These are phyloP conservation scores for Cylindrotheca fusiformis DNA, from an alignment of 108 stramenopile genomes.

Conservation along the genomic window DNA sequence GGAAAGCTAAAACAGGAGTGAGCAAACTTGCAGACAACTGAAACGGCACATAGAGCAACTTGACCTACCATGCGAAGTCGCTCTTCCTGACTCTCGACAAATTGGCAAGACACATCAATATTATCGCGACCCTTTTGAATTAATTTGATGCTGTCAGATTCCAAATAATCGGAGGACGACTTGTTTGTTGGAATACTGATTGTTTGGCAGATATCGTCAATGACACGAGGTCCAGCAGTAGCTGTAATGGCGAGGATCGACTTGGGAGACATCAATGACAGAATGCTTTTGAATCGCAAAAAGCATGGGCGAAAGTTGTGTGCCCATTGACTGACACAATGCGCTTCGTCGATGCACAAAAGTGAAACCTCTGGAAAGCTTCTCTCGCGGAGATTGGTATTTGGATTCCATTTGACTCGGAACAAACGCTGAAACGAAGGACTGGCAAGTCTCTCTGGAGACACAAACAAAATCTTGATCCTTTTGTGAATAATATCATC, in stretches of 20 bases:
- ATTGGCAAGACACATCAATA: conserved; percentile 67
- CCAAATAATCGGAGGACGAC: conserved; percentile 2
- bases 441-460: conserved; percentile 89
- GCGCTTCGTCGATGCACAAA: conserved; percentile 95
- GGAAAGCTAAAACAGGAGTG: conserved; percentile 36
- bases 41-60: neutral
- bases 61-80: conserved; percentile 58
- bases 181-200: conserved; percentile 47
- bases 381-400: conserved; percentile 56
- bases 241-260: conserved; percentile 91
- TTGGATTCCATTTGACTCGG: conserved; percentile 57
- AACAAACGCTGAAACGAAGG: conserved; percentile 89
- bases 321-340: conserved; percentile 92
- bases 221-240: conserved; percentile 84
- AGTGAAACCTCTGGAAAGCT: conserved; percentile 84
- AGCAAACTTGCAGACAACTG: neutral
- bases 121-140: conserved; percentile 78
- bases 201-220: conserved; percentile 80
- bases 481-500: conserved; percentile 75
- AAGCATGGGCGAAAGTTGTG: conserved; percentile 98
- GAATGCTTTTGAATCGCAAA: conserved; percentile 64
- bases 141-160: conserved; percentile 49
- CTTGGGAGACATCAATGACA: conserved; percentile 67
- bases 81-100: conserved; percentile 61
- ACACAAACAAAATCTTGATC: conserved; percentile 87